A percentile compares a stretch with the other conserved stretches of the same genome.
Conservation (phyloP, 305 asterid genomes). For the Solanum hybrid region DNA sequence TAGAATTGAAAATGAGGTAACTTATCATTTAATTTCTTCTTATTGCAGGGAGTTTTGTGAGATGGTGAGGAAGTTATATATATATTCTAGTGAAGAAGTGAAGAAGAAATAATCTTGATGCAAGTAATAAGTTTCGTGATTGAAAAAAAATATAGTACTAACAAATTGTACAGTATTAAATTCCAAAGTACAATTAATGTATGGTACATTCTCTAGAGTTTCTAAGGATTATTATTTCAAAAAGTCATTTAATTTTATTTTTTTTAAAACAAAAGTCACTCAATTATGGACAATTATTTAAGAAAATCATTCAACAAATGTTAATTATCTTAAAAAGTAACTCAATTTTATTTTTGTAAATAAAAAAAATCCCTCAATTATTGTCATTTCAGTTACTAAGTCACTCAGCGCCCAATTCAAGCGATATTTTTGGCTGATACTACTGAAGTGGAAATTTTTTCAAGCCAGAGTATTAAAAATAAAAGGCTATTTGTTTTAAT, state of each 20-base stretch:
- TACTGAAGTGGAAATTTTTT: background rate
- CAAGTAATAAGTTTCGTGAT: conserved; percentile 13
- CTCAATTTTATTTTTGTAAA: background rate
- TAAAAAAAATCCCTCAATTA: too few relatives aligned
- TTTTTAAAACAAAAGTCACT: fast-evolving
- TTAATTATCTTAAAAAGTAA: too few relatives aligned
- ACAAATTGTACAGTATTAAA: background rate
- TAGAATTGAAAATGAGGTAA: background rate
- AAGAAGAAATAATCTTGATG: conserved; percentile 49
- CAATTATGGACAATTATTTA: too few relatives aligned
- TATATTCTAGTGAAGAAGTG: conserved; percentile 58
- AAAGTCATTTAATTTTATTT: background rate
- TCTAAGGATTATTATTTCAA: background rate
- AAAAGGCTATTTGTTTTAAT: background rate
- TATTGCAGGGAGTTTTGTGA: conserved; percentile 61
- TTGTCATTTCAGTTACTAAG: background rate
- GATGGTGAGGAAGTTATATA: conserved; percentile 55
- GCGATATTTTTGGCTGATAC: background rate
- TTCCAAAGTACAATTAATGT: background rate
- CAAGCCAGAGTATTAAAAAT: background rate
- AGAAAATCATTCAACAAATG: background rate
- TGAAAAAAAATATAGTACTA: background rate
- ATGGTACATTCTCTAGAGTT: background rate
- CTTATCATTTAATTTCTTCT: background rate
- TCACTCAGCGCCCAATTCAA: background rate